Evolutionary conservation across 2,329 filamentous ascomycete genomes (phyloP), one percentile per base, ranked within the genome.

Genomic region (Ascochyta clinopodiicola): DNA sequence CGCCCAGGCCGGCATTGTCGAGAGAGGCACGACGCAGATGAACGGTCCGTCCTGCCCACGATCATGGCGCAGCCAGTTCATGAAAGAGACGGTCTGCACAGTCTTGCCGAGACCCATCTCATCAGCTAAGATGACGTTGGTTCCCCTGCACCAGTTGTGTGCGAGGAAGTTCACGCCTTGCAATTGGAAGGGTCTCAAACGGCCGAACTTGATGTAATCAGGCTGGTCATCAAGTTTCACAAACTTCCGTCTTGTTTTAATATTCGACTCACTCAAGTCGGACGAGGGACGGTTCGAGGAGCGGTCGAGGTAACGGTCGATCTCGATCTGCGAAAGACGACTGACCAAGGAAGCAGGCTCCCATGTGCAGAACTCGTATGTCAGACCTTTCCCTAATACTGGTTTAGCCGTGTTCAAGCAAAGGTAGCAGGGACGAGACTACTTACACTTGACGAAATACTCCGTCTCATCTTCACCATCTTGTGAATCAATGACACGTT

Each of bases 31-130:
- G n/a, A 98, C 92, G 56, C 98, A 94, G 38, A 99, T 86, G 71
- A 97, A 98, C 0, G 95, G 95, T 0, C 95, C 95, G 75, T 98
- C 91, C 74, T 99, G 95, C 44, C 84, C 84, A 63, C 94, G 87
- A 55, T 92, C 88, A 76, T 98, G 94, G 50, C 92, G 90, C 57
- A 99, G 83, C 94, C 95, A 99, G 73, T 94, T 97, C 75, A 99
- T 89, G 75, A 98, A 98, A 0, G 94, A 88, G 25, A 99, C 93
- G 0, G 94, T 97, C 78, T 99, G 95, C 0, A 99, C 95, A 0
- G 95, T 99, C 79, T 99, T 99, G 25, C 95, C 95, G 13, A 99
- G 83, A 67, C 95, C 95, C 95, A 99, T 99, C 78, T 99, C 95
- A 73, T 99, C 95, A 44, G 95, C 95, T 48, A 99, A 84, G 67